Base-by-base conservation (phyloP, 2,329 filamentous ascomycete genomes). In the Trichothecium sympodiale region DNA sequence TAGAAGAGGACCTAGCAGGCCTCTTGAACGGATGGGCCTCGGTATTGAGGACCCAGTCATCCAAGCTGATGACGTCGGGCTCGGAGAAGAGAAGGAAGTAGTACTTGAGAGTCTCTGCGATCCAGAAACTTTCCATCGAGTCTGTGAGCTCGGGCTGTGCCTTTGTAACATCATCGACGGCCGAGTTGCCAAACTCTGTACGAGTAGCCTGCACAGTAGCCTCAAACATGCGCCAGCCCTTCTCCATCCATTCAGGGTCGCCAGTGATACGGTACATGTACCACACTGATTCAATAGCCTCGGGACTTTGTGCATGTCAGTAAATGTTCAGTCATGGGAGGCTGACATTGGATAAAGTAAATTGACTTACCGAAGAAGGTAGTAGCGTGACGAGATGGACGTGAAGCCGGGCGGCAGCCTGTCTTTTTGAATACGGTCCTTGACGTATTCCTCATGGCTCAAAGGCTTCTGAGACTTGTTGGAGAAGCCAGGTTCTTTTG, bases 261-360 rank as follows among this genome's bases (percentile, higher is more conserved):
- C 85, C 87, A 0, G 85, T 93, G 57, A 93, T 85, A 51, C 87
- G 83, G 61, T 93, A 91, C 66, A 93, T 80, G 60, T 88, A 83
- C 71, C 86, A 93, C 12, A 93, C 77, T 1, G 80, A 86, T 50
- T 94, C 86, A 46, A 94, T 87, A 1, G 83, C 84, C 62, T 94
- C 86, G 15, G 85, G 84, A 16, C 82, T 83, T 16, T 6, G 23
- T 4, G 8, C 1, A 14, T 31, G 38, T 40, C 17, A 39, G 43
- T 14, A 8, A 5, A 26, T 13, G 14, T 38, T 35, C 35, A 36
- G 33, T 41, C 34, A 43, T 39, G 5, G 40, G 31, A 16, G 44
- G 41, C 15, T 31, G 33, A 10, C 41, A 37, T 5, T 44, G 28
- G 48, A 37, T 49, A 62, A 60, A 3, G 56, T 51, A 33, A 17